Percentiles rank a stretch among this genome's conserved stretches.
Evolutionary conservation across 176 grass and related monocot species (phyloP).

Genomic region (Cocos nucifera): DNA sequence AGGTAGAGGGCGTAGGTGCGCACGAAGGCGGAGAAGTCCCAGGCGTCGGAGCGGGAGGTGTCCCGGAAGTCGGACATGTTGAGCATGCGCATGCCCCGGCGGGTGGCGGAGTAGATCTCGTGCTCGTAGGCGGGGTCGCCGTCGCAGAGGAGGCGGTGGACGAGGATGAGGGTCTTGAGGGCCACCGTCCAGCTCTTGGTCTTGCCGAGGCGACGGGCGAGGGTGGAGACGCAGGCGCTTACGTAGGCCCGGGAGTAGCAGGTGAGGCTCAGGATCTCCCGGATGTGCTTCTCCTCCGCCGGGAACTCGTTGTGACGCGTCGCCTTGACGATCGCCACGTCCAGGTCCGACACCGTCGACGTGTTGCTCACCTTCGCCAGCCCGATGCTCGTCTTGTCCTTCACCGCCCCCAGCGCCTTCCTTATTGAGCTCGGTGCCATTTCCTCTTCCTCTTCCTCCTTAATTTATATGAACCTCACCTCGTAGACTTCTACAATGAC

Average conservation of each 20-base stretch:
- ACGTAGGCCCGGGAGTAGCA: conserved; percentile 40
- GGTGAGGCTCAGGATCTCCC: conserved; percentile 68
- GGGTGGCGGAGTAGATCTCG: conserved; percentile 58
- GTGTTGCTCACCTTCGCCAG: conserved; percentile 54
- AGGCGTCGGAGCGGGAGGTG: conserved; percentile 24
- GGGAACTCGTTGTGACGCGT: conserved; percentile 82
- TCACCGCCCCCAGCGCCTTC: conserved; percentile 68
- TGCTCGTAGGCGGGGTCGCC: conserved; percentile 49
- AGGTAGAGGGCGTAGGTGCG: conserved; percentile 55
- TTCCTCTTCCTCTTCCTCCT: no score
- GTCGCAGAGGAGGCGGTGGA: conserved; percentile 75
- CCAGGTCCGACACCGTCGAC: conserved; percentile 42
- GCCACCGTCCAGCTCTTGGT: conserved; percentile 71
- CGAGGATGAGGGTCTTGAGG: conserved; percentile 72
- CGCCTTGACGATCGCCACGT: conserved; percentile 78
- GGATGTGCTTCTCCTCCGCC: conserved; percentile 63
- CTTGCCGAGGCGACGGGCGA: conserved; percentile 53
- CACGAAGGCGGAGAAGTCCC: conserved; percentile 60
- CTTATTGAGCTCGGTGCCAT: conserved; percentile 80
- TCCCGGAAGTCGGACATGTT: conserved; percentile 53
- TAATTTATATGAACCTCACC: no score
- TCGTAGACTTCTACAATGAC: no score
- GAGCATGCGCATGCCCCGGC: conserved; percentile 41
- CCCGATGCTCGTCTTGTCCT: conserved; percentile 88
- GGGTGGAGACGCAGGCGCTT: conserved; percentile 34